These are phyloP conservation scores for Exidia glandulosa DNA, from an alignment of 768 basidiomycete genomes.

Conservation along the genomic window DNA sequence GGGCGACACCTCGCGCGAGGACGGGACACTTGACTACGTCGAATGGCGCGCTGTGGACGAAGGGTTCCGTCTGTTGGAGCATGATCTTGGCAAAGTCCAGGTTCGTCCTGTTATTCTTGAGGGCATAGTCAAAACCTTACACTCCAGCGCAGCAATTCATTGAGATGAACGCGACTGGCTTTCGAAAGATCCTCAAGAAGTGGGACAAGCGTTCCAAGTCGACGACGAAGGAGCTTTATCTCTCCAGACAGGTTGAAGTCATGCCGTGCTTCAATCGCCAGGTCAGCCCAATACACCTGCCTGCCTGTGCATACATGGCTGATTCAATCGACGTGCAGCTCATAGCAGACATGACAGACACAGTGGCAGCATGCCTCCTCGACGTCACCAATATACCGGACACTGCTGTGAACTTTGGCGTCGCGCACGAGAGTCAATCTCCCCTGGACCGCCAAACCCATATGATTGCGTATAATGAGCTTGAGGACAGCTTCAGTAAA, in stretches of 20 bases:
- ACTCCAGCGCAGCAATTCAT: slow-evolving; percentile 72
- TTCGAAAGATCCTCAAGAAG: slow-evolving; percentile 95
- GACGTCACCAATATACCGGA: slow-evolving; percentile 68
- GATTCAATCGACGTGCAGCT: slow-evolving; percentile 38
- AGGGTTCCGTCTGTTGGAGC: slow-evolving; percentile 86
- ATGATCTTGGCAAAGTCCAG: slow-evolving; percentile 92
- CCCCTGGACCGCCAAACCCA: slow-evolving; percentile 48
- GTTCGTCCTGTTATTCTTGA: slow-evolving; percentile 32
- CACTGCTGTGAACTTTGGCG: slow-evolving; percentile 65
- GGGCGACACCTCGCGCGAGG: slow-evolving; percentile 40
- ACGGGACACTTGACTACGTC: slow-evolving; percentile 42
- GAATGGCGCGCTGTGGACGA: slow-evolving; percentile 97
- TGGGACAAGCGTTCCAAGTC: slow-evolving; percentile 96
- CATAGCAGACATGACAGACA: slow-evolving; percentile 90
- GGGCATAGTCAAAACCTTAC: slow-evolving; percentile 9
- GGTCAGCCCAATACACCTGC: slow-evolving; percentile 26
- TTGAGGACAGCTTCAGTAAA: slow-evolving; percentile 77
- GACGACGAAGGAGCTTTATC: slow-evolving; percentile 91
- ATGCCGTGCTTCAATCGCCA: slow-evolving; percentile 96
- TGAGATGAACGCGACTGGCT: slow-evolving; percentile 93
- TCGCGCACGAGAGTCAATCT: slow-evolving; percentile 64
- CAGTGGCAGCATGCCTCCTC: slow-evolving; percentile 72
- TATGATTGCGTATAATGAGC: slow-evolving; percentile 71
- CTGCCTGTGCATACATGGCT: neutral
- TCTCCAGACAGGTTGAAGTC: slow-evolving; percentile 94